These are phyloP conservation scores for Tylopilus intermedius DNA, from an alignment of 768 basidiomycete genomes.

Conservation along the genomic window DNA sequence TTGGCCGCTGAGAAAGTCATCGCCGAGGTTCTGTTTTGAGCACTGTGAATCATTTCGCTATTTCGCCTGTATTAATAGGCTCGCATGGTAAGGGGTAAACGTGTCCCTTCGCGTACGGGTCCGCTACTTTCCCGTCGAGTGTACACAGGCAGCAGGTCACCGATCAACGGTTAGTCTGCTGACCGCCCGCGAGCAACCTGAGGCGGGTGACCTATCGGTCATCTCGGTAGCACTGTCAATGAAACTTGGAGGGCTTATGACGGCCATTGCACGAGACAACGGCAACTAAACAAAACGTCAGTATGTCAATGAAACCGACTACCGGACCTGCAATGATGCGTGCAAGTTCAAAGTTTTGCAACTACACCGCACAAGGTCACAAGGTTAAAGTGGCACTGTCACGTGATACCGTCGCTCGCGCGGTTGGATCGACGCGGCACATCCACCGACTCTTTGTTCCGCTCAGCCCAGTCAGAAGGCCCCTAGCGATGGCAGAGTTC, in stretches of 20 bases:
- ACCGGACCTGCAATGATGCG: too few species aligned
- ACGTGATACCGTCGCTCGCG: constrained; percentile 3
- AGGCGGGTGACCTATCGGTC: too few species aligned
- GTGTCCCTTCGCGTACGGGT: neutral
- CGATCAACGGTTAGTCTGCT: too few species aligned
- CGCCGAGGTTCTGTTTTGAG: neutral
- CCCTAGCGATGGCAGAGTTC: constrained; percentile 20
- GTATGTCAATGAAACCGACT: neutral
- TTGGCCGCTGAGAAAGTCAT: neutral
- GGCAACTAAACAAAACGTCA: neutral
- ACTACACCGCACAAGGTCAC: too few species aligned
- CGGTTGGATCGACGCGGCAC: neutral
- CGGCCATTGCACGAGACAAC: neutral
- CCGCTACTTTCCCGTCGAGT: neutral
- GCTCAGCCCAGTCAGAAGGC: neutral
- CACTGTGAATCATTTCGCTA: neutral
- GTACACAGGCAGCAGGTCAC: too few species aligned
- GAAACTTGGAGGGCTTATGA: too few species aligned
- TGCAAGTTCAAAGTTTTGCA: too few species aligned
- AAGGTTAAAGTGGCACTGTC: neutral
- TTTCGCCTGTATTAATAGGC: neutral
- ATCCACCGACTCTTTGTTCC: neutral
- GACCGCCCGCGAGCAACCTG: too few species aligned
- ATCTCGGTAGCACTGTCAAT: too few species aligned
- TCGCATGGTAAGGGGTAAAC: neutral